These are phyloP conservation scores for Jamesozyma hellenica DNA, from an alignment of 805 yeast species.

Conservation along the genomic window DNA sequence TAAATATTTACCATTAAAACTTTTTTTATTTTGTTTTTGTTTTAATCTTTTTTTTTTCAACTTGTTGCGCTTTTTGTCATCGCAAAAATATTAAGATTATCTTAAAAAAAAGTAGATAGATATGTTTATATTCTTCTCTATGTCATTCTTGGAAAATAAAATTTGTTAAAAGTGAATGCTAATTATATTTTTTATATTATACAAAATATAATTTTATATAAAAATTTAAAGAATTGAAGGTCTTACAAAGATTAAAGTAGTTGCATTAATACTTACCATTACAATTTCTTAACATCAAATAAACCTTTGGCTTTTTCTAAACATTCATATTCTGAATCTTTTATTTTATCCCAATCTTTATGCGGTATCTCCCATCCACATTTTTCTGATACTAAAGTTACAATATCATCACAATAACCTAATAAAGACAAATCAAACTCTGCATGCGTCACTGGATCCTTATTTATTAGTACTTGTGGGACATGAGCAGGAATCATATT, in stretches of 20 bases:
- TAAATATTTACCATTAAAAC: too few species aligned
- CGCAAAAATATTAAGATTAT: too few species aligned
- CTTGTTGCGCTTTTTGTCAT: too few species aligned
- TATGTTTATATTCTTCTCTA: too few species aligned
- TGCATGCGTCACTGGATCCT: constrained; percentile 62
- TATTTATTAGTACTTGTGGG: constrained; percentile 74
- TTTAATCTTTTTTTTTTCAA: too few species aligned
- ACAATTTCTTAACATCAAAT: constrained; percentile 18
- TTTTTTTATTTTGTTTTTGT: too few species aligned
- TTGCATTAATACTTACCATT: background rate
- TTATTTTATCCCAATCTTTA: constrained; percentile 32
- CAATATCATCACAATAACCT: constrained; percentile 79
- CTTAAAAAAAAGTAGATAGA: too few species aligned
- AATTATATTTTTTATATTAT: too few species aligned
- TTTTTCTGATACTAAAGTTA: constrained; percentile 48
- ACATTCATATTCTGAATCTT: constrained; percentile 16
- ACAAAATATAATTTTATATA: too few species aligned
- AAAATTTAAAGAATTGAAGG: too few species aligned
- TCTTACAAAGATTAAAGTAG: background rate
- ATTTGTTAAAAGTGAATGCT: too few species aligned
- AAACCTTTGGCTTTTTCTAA: constrained; percentile 24
- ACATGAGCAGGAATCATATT: constrained; percentile 53
- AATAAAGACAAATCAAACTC: constrained; percentile 70
- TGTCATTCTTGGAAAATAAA: too few species aligned
- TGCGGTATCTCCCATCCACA: constrained; percentile 57